phyloP scores from a whole-genome alignment of 1,284 basidiomycete genomes.

The Ganoderma leucocontextum region DNA sequence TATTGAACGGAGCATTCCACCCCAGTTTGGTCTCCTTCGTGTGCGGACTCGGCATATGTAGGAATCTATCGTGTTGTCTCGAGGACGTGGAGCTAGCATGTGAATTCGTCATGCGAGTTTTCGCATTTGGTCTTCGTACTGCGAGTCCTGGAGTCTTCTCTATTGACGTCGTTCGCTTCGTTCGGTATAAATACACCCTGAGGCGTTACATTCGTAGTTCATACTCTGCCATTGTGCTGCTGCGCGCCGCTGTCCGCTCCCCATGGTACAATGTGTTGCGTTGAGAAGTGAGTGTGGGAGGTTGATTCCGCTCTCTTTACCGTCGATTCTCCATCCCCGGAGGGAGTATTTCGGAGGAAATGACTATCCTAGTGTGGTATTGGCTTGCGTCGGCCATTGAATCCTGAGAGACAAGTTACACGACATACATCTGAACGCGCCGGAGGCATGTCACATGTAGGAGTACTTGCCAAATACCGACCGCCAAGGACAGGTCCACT shows the following conservation, averaged over 20 bases:
- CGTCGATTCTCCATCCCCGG: neutral
- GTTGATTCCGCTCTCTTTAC: neutral
- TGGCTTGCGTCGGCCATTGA: neutral
- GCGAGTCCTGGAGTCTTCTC: neutral
- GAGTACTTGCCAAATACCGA: neutral
- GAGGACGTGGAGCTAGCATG: constrained; percentile 2
- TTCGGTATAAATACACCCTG: neutral
- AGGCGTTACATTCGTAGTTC: neutral
- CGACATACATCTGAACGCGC: neutral
- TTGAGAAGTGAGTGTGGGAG: neutral
- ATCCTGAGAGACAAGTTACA: neutral
- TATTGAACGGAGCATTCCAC: constrained; percentile 4
- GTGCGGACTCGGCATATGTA: neutral
- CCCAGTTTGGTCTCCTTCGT: neutral
- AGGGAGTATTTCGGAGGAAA: neutral
- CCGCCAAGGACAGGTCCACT: neutral
- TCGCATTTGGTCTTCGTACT: neutral
- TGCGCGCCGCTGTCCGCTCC: neutral
- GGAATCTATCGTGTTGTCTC: neutral
- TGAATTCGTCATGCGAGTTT: neutral
- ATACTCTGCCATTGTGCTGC: neutral
- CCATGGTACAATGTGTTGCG: neutral
- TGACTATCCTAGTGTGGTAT: neutral
- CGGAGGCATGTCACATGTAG: neutral
- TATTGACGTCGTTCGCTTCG: neutral